Evolutionary conservation across 2,329 filamentous ascomycete genomes (phyloP).

Genomic region (Thelonectria olida): DNA sequence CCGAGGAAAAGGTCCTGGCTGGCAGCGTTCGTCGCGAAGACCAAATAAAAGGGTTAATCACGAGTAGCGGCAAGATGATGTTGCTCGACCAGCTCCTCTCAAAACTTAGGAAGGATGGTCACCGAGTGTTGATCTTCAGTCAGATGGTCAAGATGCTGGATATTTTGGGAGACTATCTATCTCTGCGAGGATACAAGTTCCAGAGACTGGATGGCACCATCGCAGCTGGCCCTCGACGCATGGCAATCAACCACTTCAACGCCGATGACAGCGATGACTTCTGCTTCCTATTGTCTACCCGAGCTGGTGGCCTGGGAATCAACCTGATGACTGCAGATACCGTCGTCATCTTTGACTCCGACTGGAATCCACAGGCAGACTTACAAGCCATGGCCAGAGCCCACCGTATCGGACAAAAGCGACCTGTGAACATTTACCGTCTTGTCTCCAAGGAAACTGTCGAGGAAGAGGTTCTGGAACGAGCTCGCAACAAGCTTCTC

Average conservation of each 20-base stretch:
- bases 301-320: conserved; percentile 97
- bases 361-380: conserved; percentile 99
- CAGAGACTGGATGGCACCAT: conserved; percentile 97
- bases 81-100: conserved; percentile 92
- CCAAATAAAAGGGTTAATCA: conserved; percentile 89
- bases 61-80: conserved; percentile 99
- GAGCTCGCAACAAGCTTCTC: conserved; percentile 96
- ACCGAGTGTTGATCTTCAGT: conserved; percentile 97
- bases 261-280: conserved; percentile 96
- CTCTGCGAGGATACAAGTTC: conserved; percentile 91
- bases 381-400: conserved; percentile 98
- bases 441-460: conserved; percentile 98
- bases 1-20: conserved; percentile 86
- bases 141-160: conserved; percentile 99
- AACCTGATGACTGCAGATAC: conserved; percentile 99
- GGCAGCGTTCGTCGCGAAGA: conserved; percentile 87
- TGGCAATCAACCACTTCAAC: conserved; percentile 98
- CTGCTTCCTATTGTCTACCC: conserved; percentile 92
- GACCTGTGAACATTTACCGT: conserved; percentile 94
- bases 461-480: conserved; percentile 95
- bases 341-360: conserved; percentile 96
- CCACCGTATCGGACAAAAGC: conserved; percentile 96
- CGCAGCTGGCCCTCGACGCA: conserved; percentile 83
- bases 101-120: conserved; percentile 91
- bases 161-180: conserved; percentile 93